These are phyloP conservation scores for Gastrolobium villosum DNA, from an alignment of 306 rosid species.

Conservation along the genomic window DNA sequence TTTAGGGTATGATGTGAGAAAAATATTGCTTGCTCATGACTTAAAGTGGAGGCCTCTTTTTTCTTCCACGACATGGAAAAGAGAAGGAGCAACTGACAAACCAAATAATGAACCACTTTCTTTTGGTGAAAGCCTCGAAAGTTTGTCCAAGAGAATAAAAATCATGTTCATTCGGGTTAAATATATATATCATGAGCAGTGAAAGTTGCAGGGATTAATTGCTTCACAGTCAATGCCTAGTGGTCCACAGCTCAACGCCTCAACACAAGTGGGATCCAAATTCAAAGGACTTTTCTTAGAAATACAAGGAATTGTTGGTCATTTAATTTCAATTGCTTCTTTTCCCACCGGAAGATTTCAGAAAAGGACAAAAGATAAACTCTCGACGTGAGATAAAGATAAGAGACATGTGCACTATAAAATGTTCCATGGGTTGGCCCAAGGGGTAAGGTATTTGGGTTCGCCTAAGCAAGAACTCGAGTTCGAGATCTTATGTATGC, in stretches of 20 bases:
- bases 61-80: slow-evolving; percentile 49
- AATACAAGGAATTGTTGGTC: neutral
- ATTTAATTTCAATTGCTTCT: slow-evolving; percentile 28
- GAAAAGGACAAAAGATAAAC: neutral
- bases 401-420: neutral
- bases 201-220: slow-evolving; percentile 36
- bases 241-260: slow-evolving; percentile 42
- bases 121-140: slow-evolving; percentile 54
- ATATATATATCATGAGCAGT: slow-evolving; percentile 28
- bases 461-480: too few relatives aligned
- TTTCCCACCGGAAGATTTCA: neutral
- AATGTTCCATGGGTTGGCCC: slow-evolving; percentile 15
- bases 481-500: too few relatives aligned
- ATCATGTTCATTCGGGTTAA: slow-evolving; percentile 34
- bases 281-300: slow-evolving; percentile 22
- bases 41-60: slow-evolving; percentile 59
- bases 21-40: slow-evolving; percentile 73
- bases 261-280: slow-evolving; percentile 15
- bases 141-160: slow-evolving; percentile 42
- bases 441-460: too few relatives aligned
- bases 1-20: slow-evolving; percentile 14
- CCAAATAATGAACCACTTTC: slow-evolving; percentile 52
- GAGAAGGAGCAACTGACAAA: slow-evolving; percentile 42
- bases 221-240: slow-evolving; percentile 19
- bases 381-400: neutral